These are phyloP conservation scores for Trichophyton benhamiae DNA, from an alignment of 2,329 filamentous ascomycete genomes.

Conservation along the genomic window DNA sequence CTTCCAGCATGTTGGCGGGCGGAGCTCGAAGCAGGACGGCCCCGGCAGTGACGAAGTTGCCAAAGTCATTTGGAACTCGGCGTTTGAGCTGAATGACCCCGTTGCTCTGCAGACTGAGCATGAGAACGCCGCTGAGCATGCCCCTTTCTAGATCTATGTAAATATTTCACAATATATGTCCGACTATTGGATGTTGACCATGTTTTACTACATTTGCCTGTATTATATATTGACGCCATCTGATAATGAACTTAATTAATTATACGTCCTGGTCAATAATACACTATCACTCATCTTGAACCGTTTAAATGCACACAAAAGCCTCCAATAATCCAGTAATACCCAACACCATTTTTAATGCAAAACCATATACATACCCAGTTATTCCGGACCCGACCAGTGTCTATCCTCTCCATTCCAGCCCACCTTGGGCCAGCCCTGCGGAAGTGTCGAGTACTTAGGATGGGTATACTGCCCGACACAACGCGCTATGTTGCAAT, in stretches of 20 bases:
- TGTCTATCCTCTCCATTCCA: conserved; percentile 32
- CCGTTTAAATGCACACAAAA: not conserved
- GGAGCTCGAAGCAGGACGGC: conserved; percentile 5
- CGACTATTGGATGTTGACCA: too few species aligned
- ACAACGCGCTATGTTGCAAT: conserved; percentile 32
- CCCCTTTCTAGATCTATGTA: too few species aligned
- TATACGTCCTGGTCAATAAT: too few species aligned
- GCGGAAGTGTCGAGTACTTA: conserved; percentile 44
- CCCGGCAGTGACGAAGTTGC: not conserved
- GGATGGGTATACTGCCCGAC: conserved; percentile 48
- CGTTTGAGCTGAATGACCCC: conserved; percentile 9
- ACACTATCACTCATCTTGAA: too few species aligned
- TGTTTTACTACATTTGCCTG: too few species aligned
- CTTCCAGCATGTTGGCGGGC: conserved; percentile 8
- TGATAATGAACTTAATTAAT: too few species aligned
- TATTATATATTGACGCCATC: too few species aligned
- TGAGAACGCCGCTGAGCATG: not conserved
- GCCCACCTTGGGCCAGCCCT: conserved; percentile 49
- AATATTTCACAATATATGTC: too few species aligned
- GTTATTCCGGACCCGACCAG: not conserved
- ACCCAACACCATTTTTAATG: not conserved
- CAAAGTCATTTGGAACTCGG: conserved; percentile 8
- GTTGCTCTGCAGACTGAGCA: conserved; percentile 7
- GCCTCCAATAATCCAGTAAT: not conserved
- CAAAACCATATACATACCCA: not conserved